Percentiles rank a stretch among this genome's conserved stretches.
phyloP scores from a whole-genome alignment of 495 filamentous ascomycete species.

The Niebla homalea region DNA sequence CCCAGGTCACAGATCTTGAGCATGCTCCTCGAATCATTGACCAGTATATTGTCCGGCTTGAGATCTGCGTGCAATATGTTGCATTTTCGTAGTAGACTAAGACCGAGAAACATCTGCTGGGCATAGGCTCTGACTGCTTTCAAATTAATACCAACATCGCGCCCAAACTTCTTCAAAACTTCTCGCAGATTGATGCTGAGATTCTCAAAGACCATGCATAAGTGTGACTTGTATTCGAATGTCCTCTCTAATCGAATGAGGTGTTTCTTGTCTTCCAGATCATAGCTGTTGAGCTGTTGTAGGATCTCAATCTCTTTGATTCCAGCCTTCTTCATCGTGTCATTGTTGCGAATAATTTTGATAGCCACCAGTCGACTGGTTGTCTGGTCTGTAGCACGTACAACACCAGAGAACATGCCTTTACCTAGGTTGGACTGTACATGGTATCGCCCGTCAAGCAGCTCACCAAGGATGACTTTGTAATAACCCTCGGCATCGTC shows the following conservation, averaged over 20 bases:
- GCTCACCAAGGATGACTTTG: constrained; percentile 76
- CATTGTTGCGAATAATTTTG: constrained; percentile 90
- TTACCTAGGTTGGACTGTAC: constrained; percentile 77
- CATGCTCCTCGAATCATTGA: constrained; percentile 70
- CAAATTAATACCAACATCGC: constrained; percentile 80
- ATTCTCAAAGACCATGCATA: constrained; percentile 96
- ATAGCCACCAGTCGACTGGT: constrained; percentile 65
- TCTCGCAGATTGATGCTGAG: constrained; percentile 86
- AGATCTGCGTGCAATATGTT: constrained; percentile 90
- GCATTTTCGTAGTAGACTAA: constrained; percentile 76
- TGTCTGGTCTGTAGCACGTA: constrained; percentile 69
- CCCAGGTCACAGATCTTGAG: constrained; percentile 95
- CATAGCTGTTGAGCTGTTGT: constrained; percentile 64
- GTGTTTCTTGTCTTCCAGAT: constrained; percentile 86
- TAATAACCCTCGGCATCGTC: constrained; percentile 93
- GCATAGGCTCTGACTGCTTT: constrained; percentile 77
- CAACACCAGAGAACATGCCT: constrained; percentile 94
- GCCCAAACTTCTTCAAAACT: constrained; percentile 93
- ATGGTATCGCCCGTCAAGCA: constrained; percentile 78
- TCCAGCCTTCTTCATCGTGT: constrained; percentile 86
- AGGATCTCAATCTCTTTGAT: constrained; percentile 88
- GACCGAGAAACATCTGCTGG: constrained; percentile 82
- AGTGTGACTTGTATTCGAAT: constrained; percentile 89
- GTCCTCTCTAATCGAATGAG: constrained; percentile 71
- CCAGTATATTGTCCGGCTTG: constrained; percentile 93